Evolutionary conservation across 1,284 basidiomycete species (phyloP).

Genomic region (Sphaerobolus stellatus): DNA sequence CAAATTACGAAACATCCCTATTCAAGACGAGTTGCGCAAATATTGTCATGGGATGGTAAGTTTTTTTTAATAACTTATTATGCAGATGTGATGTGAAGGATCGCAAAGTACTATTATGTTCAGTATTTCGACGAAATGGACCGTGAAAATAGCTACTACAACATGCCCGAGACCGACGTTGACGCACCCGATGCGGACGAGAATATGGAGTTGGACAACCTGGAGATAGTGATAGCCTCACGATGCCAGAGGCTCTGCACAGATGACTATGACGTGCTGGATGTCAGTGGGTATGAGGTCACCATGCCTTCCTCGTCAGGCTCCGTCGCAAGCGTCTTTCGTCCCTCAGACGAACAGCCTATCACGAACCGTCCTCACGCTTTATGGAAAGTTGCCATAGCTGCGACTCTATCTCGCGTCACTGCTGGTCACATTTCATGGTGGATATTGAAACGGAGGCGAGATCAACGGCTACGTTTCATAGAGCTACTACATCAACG

Average conservation of each 20-base stretch:
- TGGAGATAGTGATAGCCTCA: no score
- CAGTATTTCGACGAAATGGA: background rate
- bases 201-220: no score
- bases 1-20: background rate
- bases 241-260: no score
- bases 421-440: background rate
- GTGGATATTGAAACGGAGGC: background rate
- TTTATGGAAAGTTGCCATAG: background rate
- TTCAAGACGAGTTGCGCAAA: background rate
- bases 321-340: background rate
- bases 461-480: background rate
- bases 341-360: background rate
- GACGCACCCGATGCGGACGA: no score
- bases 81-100: background rate
- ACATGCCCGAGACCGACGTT: background rate
- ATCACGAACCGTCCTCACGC: background rate
- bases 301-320: no score
- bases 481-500: background rate
- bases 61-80: background rate
- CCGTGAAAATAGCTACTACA: background rate
- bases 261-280: no score
- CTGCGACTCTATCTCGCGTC: background rate
- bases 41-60: background rate
- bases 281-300: no score
- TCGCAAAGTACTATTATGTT: background rate